Evolutionary conservation across 805 yeast species (phyloP).

Genomic region (Torulaspora gathmanii): DNA sequence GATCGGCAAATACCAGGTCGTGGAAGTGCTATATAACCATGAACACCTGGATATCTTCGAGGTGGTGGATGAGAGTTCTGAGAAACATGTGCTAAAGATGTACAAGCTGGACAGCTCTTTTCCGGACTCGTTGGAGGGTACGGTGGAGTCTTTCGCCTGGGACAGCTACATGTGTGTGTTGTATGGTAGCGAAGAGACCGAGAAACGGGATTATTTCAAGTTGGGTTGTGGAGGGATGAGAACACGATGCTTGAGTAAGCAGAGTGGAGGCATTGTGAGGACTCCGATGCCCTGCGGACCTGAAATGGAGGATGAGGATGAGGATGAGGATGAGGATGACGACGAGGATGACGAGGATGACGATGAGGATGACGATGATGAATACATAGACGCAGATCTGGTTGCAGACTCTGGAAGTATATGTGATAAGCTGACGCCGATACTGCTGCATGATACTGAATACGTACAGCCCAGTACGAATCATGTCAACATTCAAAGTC

Average conservation of each 20-base stretch:
- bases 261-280: conserved; percentile 9
- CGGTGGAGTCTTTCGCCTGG: conserved; percentile 3
- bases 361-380: conserved; percentile 7
- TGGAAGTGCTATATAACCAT: conserved; percentile 1
- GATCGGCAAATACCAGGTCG: conserved; percentile 3
- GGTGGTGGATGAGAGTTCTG: conserved; percentile 1
- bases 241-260: conserved; percentile 6
- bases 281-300: conserved; percentile 12
- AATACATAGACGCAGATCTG: background rate
- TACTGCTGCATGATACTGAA: conserved; percentile 5
- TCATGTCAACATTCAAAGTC: conserved; percentile 10
- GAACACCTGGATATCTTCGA: conserved; percentile 4
- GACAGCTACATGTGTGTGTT: background rate
- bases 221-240: background rate
- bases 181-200: background rate
- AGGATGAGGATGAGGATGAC: conserved; percentile 11
- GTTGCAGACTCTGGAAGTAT: background rate
- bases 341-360: conserved; percentile 10
- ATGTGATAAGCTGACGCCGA: conserved; percentile 4
- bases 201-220: conserved; percentile 6
- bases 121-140: background rate
- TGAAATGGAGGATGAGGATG: conserved; percentile 12
- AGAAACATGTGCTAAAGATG: conserved; percentile 3
- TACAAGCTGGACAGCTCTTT: background rate
- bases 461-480: conserved; percentile 1